A percentile compares a stretch with the other conserved stretches of the same genome.
Conservation (phyloP, 2,329 filamentous ascomycete species). For the Talaromyces sp. region DNA sequence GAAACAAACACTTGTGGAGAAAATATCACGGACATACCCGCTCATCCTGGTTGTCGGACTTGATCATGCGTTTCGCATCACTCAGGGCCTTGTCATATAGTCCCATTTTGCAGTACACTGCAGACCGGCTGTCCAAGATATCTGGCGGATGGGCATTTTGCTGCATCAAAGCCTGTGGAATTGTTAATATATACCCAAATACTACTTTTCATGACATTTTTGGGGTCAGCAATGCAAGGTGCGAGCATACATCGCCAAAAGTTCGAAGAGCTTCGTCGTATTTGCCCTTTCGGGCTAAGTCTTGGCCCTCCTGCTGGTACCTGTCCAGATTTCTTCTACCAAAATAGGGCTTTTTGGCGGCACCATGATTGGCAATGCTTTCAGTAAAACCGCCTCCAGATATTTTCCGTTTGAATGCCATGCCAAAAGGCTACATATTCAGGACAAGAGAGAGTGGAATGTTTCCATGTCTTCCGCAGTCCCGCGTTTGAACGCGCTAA, state of each 20-base stretch:
- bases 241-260: slow-evolving; percentile 33
- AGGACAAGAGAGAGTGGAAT: neutral
- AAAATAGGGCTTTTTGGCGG: slow-evolving; percentile 2
- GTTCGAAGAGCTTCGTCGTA: slow-evolving; percentile 40
- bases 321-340: slow-evolving; percentile 18
- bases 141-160: slow-evolving; percentile 28
- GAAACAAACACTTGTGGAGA: neutral
- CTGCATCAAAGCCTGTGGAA: slow-evolving; percentile 32
- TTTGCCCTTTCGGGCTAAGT: slow-evolving; percentile 40
- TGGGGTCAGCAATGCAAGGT: neutral
- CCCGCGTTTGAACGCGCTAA: neutral
- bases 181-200: slow-evolving; percentile 7
- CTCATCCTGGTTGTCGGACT: slow-evolving; percentile 46
- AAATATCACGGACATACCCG: slow-evolving; percentile 28
- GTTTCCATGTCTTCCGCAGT: neutral
- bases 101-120: slow-evolving; percentile 50
- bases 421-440: neutral
- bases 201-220: neutral
- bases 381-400: neutral
- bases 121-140: slow-evolving; percentile 53
- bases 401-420: slow-evolving; percentile 8
- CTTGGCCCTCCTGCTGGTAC: slow-evolving; percentile 37
- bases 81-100: slow-evolving; percentile 49
- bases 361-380: neutral
- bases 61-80: slow-evolving; percentile 57